Evolutionary conservation across 129 eudicot genomes (phyloP), one percentile per base, ranked within the genome.

Genomic region (Escallonia rubra): DNA sequence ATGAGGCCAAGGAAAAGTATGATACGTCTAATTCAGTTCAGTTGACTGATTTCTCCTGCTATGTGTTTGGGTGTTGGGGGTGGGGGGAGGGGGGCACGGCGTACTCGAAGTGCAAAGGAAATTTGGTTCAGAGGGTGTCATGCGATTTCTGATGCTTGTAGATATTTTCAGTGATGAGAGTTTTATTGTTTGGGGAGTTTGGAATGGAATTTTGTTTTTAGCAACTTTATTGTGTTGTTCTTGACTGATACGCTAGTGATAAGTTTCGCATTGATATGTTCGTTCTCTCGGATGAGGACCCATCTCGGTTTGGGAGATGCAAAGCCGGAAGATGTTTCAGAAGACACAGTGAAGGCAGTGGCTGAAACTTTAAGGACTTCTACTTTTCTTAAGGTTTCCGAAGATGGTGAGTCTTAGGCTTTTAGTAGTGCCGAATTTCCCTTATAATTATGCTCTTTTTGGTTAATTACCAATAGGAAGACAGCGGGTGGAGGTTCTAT

Each of bases 201-300:
- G 0, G 10, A 46, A 46, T 9, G 50, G 50, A 46, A 5, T 46
- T 46, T 46, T 46, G 50, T 46, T 46, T 46, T 46, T 46, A 46
- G 50, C 50, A 9, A 9, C 50, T 46, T 46, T 46, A 46, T 46
- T 46, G 10, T 58, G 76, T 63, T 85, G 69, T 72, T 60, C 95
- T 88, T 92, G 63, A 88, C 89, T 47, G 43, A 47, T 6, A 2
- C 14, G 65, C 51, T 61, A 92, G 98, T 92, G 96, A 87, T 92
- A 44, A 86, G 91, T 68, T 78, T 92, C 91, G 91, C 91, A 3
- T 75, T 92, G 89, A 86, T 92, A 65, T 88, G 91, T 43, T 88
- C 98, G n/a, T 92, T 92, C 59, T 71, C 96, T 15, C 84, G 88
- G 76, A 92, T 92, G 98, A 88, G 91, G 78, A 64, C 65, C 68